Evolutionary conservation across 495 filamentous ascomycete genomes (phyloP), one percentile per base, ranked within the genome.

Genomic region (Xylaria flabelliformis): DNA sequence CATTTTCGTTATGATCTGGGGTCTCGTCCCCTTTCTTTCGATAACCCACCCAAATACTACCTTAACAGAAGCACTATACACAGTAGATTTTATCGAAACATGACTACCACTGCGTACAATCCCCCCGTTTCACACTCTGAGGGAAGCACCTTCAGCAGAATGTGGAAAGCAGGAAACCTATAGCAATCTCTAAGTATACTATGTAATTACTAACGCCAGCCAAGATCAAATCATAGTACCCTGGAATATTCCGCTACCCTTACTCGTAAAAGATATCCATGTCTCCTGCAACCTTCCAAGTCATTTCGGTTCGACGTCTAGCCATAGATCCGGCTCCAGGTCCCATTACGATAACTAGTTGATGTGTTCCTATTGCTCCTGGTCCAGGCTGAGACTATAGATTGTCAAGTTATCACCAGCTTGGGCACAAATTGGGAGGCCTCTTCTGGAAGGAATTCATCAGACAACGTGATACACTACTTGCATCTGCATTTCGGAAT

Each of bases 31-130:
- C 65, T 50, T 67, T 66, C 44, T 29, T 55, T 56, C n/a, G 9
- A 44, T 42, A 29, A 29, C 34, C 65, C 65, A 67, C 34, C 56
- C 50, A n/a, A 42, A 67, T 67, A 48, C 50, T 15, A 66, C 65
- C 65, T 67, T 56, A 56, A 67, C 9, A 41, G 65, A 56, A 15
- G 50, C 12, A 24, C 10, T 44, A 64, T 64, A 64, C 39, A 34
- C 39, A 34, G 61, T 64, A 44, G 59, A 63, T 42, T 42, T 42
- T 29, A n/a, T 26, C 29, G 46, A 39, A 51, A 67, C 46, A 12
- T 26, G 36, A 44, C 46, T 67, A 34, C 32, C 13, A 42, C 41
- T 46, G 15, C 13, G 24, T 50, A 50, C 42, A 41, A 44, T 48
- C 41, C 64, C 39, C 64, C 48, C 29, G 64, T 67, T 67, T 53